These are phyloP conservation scores for Fraxinus floribunda DNA, from an alignment of 305 asterid species.

Conservation along the genomic window DNA sequence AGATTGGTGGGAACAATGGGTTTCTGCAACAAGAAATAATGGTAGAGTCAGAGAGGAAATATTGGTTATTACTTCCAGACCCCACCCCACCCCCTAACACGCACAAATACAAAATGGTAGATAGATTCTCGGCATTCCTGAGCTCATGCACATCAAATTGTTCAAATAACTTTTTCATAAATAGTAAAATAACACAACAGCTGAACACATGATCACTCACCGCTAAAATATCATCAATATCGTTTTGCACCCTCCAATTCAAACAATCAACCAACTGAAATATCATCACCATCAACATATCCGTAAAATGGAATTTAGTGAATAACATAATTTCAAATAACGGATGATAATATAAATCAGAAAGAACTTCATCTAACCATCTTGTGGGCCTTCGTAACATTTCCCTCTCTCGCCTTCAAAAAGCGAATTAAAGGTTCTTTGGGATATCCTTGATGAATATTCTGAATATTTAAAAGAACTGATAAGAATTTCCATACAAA, in stretches of 20 bases:
- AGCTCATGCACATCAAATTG: background rate
- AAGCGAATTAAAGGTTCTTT: conserved; percentile 59
- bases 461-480: conserved; percentile 41
- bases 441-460: conserved; percentile 71
- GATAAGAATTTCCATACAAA: conserved; percentile 13
- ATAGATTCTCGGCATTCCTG: background rate
- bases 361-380: conserved; percentile 48
- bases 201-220: conserved; percentile 41
- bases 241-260: conserved; percentile 79
- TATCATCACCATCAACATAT: conserved; percentile 23
- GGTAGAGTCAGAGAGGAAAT: conserved; percentile 17
- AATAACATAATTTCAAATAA: conserved; percentile 3
- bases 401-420: conserved; percentile 76
- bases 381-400: conserved; percentile 60
- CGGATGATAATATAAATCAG: background rate
- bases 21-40: conserved; percentile 48
- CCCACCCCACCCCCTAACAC: background rate
- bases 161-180: background rate
- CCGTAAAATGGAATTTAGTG: conserved; percentile 22
- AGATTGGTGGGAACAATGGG: conserved; percentile 70
- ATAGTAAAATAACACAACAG: background rate
- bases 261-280: conserved; percentile 74
- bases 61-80: conserved; percentile 2
- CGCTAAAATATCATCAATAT: conserved; percentile 73
- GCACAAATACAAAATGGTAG: background rate